Conservation (phyloP, 225 moss, liverwort and hornwort genomes). For the Sphagnum tenellum region DNA sequence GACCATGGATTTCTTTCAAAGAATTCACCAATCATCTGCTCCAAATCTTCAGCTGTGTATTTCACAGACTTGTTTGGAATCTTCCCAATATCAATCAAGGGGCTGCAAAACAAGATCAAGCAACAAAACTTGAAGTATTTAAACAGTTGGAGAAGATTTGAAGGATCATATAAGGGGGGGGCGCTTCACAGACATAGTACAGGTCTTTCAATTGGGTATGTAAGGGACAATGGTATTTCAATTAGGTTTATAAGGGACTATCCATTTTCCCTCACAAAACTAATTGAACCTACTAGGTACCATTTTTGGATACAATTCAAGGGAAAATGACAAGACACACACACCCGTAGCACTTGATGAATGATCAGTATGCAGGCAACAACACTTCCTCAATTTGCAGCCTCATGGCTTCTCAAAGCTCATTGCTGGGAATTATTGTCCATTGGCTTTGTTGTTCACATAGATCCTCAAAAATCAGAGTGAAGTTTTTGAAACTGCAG, state of each 20-base stretch:
- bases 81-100: constrained; percentile 63
- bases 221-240: not conserved
- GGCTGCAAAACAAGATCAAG: constrained; percentile 23
- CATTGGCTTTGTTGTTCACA: constrained; percentile 78
- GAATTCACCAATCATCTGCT: constrained; percentile 69
- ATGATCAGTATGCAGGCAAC: constrained; percentile 75
- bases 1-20: constrained; percentile 77
- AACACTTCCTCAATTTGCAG: constrained; percentile 81
- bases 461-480: constrained; percentile 65
- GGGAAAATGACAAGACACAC: no score
- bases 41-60: constrained; percentile 71
- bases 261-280: not conserved
- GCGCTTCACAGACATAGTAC: no score
- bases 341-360: constrained; percentile 78
- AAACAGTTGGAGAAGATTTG: not conserved
- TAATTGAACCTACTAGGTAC: no score
- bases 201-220: no score
- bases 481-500: constrained; percentile 78
- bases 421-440: constrained; percentile 77
- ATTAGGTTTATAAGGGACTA: not conserved
- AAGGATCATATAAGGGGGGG: no score
- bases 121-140: not conserved
- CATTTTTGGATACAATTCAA: no score
- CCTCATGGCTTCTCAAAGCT: constrained; percentile 73
- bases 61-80: constrained; percentile 80